Percentiles rank a stretch among this genome's conserved stretches.
Evolutionary conservation across 2,329 filamentous ascomycete species (phyloP).

Genomic region (Colletotrichum lindemuthianum): DNA sequence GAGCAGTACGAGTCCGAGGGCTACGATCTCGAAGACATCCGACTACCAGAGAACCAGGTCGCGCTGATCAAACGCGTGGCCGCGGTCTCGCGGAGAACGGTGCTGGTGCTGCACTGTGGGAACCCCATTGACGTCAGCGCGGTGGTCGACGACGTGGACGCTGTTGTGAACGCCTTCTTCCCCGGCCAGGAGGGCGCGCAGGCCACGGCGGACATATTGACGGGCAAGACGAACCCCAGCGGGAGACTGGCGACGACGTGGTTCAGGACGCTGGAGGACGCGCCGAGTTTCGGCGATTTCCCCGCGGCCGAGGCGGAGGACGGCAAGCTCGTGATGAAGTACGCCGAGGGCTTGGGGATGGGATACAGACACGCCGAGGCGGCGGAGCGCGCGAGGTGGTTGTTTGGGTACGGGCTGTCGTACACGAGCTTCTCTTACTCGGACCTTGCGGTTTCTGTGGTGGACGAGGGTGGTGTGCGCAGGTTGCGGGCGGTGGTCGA

Average conservation of each 20-base stretch:
- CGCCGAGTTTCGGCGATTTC: constrained; percentile 32
- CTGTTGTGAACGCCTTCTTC: constrained; percentile 32
- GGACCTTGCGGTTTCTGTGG: neutral
- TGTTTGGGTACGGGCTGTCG: constrained; percentile 29
- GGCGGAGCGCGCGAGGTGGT: constrained; percentile 14
- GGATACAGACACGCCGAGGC: constrained; percentile 29
- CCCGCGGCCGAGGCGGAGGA: constrained; percentile 26
- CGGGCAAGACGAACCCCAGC: constrained; percentile 30
- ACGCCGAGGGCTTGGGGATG: constrained; percentile 20
- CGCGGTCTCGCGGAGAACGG: constrained; percentile 12
- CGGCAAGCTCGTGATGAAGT: constrained; percentile 4
- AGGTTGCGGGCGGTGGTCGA: constrained; percentile 55
- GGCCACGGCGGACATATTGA: constrained; percentile 32
- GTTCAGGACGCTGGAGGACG: constrained; percentile 32
- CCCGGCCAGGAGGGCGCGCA: constrained; percentile 33
- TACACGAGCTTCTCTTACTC: constrained; percentile 30
- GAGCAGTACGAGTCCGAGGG: constrained; percentile 36
- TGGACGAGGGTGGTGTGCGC: constrained; percentile 38
- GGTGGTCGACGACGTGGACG: constrained; percentile 30
- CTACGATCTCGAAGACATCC: constrained; percentile 31
- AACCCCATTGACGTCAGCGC: constrained; percentile 32
- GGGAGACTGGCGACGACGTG: constrained; percentile 34
- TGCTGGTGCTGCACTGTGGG: constrained; percentile 30
- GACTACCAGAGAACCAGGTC: constrained; percentile 31
- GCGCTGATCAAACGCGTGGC: constrained; percentile 34